Evolutionary conservation across 116 monocot species (phyloP), one percentile per base, ranked within the genome.

Genomic region (Cymodocea nodosa): DNA sequence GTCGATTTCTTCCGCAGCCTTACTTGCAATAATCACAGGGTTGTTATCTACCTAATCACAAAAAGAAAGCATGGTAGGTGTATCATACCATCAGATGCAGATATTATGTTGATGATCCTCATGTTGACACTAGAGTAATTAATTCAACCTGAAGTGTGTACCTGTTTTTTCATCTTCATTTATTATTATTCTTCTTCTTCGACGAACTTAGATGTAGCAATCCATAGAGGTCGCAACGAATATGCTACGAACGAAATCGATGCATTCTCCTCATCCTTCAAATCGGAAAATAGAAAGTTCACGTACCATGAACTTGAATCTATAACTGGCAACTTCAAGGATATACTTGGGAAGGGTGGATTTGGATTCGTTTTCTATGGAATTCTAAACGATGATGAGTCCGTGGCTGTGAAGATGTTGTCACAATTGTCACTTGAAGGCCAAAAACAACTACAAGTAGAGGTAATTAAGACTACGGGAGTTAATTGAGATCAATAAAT

Each of bases 311-410:
- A 67, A 48, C 16, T 67, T 4, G 51, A 19, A 14, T 2, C 10
- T 16, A 18, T 53, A 30, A 67, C 67, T 12, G 15, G 35, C 17
- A 67, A 52, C 4, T 67, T 67, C 53, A 52, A 52, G 30, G 9
- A 15, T 6, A 16, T 35, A 34, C 12, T 67, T 35, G 67, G 67
- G 12, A 54, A 53, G 23, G 67, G 67, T 14, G 67, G 52, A 67
- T 54, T 54, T 54, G 67, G 67, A 1, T 30, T 5, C 15, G 67
- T 67, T 6, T 67, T 17, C 18, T 18, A 67, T 54, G 67, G 67
- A 2, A 5, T 15, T 4, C 3, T 53, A 5, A 36, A 18, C 4
- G 22, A 15, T 34, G 35, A 17, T 30, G n/a, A 13, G 1, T n/a
- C 14, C 15, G 67, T 67, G 15, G 30, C 51, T 30, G 67, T 67